A percentile compares a stretch with the other conserved stretches of the same genome.
Evolutionary conservation across 2,329 filamentous ascomycete genomes (phyloP).

Genomic region (Calonectria multiphialidica): DNA sequence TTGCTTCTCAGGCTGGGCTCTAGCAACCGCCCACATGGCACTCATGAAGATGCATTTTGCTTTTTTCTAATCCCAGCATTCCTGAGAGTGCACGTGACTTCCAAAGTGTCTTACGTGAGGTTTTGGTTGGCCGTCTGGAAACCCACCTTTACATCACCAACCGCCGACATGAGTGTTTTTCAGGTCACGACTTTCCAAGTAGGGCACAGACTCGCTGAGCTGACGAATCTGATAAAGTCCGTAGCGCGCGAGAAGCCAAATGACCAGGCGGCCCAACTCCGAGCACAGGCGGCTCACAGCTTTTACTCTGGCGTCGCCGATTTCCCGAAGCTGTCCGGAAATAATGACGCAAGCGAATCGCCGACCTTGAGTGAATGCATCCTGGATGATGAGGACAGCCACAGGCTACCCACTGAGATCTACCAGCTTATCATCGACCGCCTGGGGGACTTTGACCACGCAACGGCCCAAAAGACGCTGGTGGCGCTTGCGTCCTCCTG

Average conservation of each 20-base stretch:
- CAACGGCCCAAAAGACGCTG: constrained; percentile 4
- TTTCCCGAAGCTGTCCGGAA: not conserved
- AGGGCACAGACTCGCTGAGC: not conserved
- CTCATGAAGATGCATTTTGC: not conserved
- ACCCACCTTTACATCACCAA: not conserved
- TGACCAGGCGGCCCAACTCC: constrained; percentile 11
- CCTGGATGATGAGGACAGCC: not conserved
- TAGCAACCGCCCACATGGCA: not conserved
- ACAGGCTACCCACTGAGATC: constrained; percentile 15
- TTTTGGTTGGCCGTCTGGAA: not conserved
- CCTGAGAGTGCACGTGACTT: not conserved
- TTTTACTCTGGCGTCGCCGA: not conserved
- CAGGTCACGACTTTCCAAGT: not conserved
- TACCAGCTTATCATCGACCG: constrained; percentile 11
- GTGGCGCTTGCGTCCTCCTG: constrained; percentile 16
- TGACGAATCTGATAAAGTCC: not conserved
- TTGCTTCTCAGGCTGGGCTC: not conserved
- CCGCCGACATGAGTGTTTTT: not conserved
- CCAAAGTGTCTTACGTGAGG: not conserved
- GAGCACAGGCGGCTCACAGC: not conserved
- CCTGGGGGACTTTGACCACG: not conserved
- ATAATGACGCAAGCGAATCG: not conserved
- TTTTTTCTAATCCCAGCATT: not conserved
- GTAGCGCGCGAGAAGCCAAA: not conserved
- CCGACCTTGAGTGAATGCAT: too few species aligned